Conservation (phyloP, 768 basidiomycete species). For the Phylloporus arenicola region DNA sequence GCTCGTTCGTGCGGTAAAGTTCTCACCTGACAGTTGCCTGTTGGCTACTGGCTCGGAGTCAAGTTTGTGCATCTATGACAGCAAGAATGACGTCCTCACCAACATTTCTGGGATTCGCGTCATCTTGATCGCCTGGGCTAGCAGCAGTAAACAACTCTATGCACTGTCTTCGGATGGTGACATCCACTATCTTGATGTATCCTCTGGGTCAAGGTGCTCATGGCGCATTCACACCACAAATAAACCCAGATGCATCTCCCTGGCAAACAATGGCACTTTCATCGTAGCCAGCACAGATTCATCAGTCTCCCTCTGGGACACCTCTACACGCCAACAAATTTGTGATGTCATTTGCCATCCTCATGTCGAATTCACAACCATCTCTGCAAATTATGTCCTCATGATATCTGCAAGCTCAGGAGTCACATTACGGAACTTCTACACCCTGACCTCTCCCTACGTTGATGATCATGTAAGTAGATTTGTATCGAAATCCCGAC, state of each 20-base stretch:
- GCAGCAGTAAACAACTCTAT: not conserved
- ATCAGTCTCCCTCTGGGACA: slow-evolving; percentile 8
- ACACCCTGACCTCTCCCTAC: not conserved
- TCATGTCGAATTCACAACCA: not conserved
- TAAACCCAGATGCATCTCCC: not conserved
- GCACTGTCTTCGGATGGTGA: not conserved
- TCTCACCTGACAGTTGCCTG: not conserved
- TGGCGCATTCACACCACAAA: not conserved
- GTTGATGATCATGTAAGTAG: not conserved
- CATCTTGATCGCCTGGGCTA: not conserved
- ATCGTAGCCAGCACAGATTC: not conserved
- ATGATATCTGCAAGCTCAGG: not conserved
- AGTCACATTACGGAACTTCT: slow-evolving; percentile 2
- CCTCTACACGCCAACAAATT: not conserved
- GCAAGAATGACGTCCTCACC: not conserved
- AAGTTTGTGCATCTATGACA: not conserved
- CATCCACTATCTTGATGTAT: not conserved
- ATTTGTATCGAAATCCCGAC: too few species aligned
- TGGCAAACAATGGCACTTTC: not conserved
- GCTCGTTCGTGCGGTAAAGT: not conserved
- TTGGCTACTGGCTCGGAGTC: not conserved
- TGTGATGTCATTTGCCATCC: not conserved
- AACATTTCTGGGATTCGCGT: too few species aligned
- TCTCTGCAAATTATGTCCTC: slow-evolving; percentile 1
- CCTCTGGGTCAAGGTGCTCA: not conserved